Base-by-base conservation (phyloP, 2,329 filamentous ascomycete species). In the Clonostachys byssicola region DNA sequence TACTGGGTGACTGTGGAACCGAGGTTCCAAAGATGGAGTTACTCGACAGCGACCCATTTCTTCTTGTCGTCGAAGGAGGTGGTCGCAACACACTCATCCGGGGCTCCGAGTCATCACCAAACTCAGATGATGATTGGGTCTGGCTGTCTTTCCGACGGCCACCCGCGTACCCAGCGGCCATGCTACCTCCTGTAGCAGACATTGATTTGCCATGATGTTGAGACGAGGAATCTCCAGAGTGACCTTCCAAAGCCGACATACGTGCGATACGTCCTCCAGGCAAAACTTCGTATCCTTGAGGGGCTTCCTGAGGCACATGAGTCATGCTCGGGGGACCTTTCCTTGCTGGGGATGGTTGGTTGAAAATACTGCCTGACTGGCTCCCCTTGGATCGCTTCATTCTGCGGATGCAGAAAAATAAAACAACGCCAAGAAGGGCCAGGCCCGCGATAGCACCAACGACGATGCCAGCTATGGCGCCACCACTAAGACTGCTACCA, bases 191-290 rank as follows among this genome's bases (percentile, higher is more conserved):
- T n/a, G 14, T 18, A 30, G 56, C 59, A 30, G 53, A 53, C 17
- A 50, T 52, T 23, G 61, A 62, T 20, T 58, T 60, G 17, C 64
- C 61, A 13, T 68, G 70, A 41, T 67, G 76, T 48, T 78, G 77
- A 3, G 74, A 75, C 2, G 82, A 76, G 4, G 82, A 81, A 18
- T 83, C 78, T 49, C 77, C 81, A 1, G 83, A 81, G 47, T 86
- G 81, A 6, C 84, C 86, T 68, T 96, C 92, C 45, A 99, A 69
- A 34, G 94, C 94, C 38, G 92, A 92, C 94, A 99, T 97, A 47
- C 94, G 85, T 38, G 94, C 89, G 49, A 99, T 94, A 51, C 94
- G 86, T 33, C 90, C 91, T 40, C 91, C 92, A 6, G 91, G 89
- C 12, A 95, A 76, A 14, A 91, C 80, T 56, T 90, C 86, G 53